Evolutionary conservation across 805 yeast genomes (phyloP).

Genomic region (Blastobotrys americana): DNA sequence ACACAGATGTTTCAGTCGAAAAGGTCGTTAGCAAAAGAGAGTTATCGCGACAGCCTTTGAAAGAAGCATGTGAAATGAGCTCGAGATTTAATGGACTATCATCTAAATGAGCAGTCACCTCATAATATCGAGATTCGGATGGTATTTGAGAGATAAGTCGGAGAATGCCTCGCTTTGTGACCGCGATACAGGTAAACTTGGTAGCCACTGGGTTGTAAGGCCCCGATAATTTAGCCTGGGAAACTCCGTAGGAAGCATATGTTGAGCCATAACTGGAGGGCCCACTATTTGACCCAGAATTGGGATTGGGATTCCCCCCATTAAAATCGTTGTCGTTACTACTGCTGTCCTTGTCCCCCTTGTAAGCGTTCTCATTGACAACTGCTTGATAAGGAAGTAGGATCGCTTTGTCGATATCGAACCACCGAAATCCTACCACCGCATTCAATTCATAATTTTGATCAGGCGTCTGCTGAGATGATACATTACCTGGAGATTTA

Average conservation of each 20-base stretch:
- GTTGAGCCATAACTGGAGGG: conserved; percentile 25
- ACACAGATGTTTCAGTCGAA: conserved; percentile 13
- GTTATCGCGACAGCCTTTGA: conserved; percentile 23
- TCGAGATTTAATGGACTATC: conserved; percentile 33
- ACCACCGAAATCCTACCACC: conserved; percentile 57
- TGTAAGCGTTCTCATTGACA: conserved; percentile 17
- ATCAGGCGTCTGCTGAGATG: neutral
- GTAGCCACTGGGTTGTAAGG: conserved; percentile 60
- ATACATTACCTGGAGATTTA: neutral
- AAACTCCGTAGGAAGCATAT: conserved; percentile 44
- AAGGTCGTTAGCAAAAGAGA: conserved; percentile 26
- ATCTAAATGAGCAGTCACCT: conserved; percentile 44
- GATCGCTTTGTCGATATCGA: conserved; percentile 62
- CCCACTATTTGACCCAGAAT: conserved; percentile 13
- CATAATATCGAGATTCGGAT: conserved; percentile 16
- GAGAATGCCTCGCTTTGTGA: conserved; percentile 53
- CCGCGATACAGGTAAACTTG: conserved; percentile 63
- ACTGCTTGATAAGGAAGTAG: conserved; percentile 54
- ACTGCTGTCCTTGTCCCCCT: too few species aligned
- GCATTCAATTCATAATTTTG: conserved; percentile 14
- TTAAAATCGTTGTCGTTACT: too few species aligned
- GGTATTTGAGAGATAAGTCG: conserved; percentile 18
- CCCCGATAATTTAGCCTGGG: conserved; percentile 53
- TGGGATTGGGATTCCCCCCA: too few species aligned
- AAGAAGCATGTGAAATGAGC: conserved; percentile 23